A percentile compares a stretch with the other conserved stretches of the same genome.
These are phyloP conservation scores for Penicillium parvum DNA, from an alignment of 495 filamentous ascomycete species.

Conservation along the genomic window DNA sequence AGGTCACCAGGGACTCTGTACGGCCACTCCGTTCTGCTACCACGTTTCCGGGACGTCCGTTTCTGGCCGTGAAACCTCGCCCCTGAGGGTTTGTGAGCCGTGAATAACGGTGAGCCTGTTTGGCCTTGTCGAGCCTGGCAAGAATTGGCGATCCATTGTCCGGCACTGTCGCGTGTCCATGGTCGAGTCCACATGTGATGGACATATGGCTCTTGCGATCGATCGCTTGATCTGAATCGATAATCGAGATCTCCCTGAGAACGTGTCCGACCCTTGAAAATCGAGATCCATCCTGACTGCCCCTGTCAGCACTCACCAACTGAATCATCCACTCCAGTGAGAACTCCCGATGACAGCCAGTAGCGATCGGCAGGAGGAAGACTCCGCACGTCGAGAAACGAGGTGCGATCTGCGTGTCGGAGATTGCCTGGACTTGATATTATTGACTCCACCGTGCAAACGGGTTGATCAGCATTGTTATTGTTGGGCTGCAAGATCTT, in stretches of 20 bases:
- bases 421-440: conserved; percentile 3
- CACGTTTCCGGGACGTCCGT: background rate
- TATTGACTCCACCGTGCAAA: conserved; percentile 1
- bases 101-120: too few relatives aligned
- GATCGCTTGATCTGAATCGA: background rate
- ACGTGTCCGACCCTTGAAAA: background rate
- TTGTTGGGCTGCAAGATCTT: background rate
- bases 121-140: too few relatives aligned
- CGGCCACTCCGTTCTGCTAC: background rate
- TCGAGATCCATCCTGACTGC: background rate
- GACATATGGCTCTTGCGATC: background rate
- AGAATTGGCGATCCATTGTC: background rate
- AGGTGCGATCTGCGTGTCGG: conserved; percentile 7
- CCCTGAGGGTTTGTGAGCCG: too few relatives aligned
- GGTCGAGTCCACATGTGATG: background rate
- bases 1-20: conserved; percentile 3
- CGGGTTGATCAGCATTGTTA: background rate
- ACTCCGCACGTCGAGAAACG: background rate
- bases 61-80: too few relatives aligned
- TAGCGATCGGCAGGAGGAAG: background rate
- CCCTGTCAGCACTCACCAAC: background rate
- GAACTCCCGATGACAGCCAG: too few relatives aligned
- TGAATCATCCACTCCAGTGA: too few relatives aligned
- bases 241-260: conserved; percentile 8
- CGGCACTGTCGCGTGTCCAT: background rate